phyloP scores from a whole-genome alignment of 202 grass and related monocot genomes.

The Musa balbisiana region DNA sequence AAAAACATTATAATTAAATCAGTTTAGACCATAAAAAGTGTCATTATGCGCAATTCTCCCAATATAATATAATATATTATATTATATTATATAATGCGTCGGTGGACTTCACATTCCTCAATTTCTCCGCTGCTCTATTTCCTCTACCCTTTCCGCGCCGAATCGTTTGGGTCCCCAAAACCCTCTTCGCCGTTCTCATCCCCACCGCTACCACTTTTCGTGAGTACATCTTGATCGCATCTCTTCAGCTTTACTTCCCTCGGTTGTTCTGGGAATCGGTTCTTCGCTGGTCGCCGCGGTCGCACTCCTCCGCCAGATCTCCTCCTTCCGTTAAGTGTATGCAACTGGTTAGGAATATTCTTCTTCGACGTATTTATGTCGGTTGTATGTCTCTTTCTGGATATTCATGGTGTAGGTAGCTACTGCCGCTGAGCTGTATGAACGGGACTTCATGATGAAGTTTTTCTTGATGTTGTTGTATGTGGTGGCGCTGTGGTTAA shows the following conservation, averaged over 20 bases:
- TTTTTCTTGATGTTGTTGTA: neutral
- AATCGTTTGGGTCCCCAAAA: neutral
- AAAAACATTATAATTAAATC: too few species aligned
- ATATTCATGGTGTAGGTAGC: neutral
- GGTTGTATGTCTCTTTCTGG: neutral
- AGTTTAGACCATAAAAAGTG: too few species aligned
- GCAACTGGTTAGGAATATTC: neutral
- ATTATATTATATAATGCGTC: neutral
- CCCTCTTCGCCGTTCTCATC: neutral
- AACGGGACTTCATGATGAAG: neutral
- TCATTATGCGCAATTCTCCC: too few species aligned
- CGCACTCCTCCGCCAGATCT: neutral
- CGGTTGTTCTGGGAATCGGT: neutral
- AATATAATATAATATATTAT: too few species aligned
- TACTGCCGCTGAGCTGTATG: neutral
- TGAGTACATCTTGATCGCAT: conserved; percentile 4
- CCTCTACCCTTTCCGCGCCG: neutral
- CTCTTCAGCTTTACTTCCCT: neutral
- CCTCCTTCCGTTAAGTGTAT: neutral
- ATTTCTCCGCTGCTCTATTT: neutral
- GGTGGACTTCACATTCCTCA: neutral
- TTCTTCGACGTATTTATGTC: neutral
- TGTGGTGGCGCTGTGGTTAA: neutral
- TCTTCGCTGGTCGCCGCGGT: too few species aligned
- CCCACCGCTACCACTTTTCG: neutral